Evolutionary conservation across 768 basidiomycete species (phyloP).

Genomic region (Clathrus columnatus): DNA sequence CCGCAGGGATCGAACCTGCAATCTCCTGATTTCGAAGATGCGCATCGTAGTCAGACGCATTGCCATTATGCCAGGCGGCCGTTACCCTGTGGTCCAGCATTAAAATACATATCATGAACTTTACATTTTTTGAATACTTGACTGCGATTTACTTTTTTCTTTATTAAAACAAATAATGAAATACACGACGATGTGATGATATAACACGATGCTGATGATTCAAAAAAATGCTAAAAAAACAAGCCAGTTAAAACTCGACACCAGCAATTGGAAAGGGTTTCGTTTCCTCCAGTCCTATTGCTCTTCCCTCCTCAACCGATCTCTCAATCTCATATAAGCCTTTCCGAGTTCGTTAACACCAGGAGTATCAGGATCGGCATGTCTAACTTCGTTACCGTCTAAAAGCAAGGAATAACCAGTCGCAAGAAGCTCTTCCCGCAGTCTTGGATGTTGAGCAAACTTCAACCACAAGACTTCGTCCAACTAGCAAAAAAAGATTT

Average conservation of each 20-base stretch:
- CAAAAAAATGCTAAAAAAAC: too few species aligned
- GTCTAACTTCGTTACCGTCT: conserved; percentile 60
- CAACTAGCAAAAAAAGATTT: conserved; percentile 37
- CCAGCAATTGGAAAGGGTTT: too few species aligned
- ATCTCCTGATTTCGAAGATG: conserved; percentile 53
- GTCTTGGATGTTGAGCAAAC: conserved; percentile 57
- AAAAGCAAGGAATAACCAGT: conserved; percentile 45
- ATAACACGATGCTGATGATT: too few species aligned
- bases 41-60: conserved; percentile 13
- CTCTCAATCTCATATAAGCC: conserved; percentile 47
- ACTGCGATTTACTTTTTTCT: too few species aligned
- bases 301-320: conserved; percentile 29
- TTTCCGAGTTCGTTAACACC: conserved; percentile 60
- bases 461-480: conserved; percentile 60
- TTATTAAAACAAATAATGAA: too few species aligned
- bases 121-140: too few species aligned
- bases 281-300: neutral
- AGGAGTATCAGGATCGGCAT: conserved; percentile 39
- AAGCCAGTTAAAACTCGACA: too few species aligned
- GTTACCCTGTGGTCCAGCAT: too few species aligned
- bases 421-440: conserved; percentile 44
- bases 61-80: conserved; percentile 13
- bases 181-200: too few species aligned
- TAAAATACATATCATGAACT: too few species aligned
- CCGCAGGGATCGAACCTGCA: conserved; percentile 90